Percentiles rank a stretch among this genome's conserved stretches.
These are phyloP conservation scores for Aspergillus niger DNA, from an alignment of 2,329 filamentous ascomycete genomes.

Conservation along the genomic window DNA sequence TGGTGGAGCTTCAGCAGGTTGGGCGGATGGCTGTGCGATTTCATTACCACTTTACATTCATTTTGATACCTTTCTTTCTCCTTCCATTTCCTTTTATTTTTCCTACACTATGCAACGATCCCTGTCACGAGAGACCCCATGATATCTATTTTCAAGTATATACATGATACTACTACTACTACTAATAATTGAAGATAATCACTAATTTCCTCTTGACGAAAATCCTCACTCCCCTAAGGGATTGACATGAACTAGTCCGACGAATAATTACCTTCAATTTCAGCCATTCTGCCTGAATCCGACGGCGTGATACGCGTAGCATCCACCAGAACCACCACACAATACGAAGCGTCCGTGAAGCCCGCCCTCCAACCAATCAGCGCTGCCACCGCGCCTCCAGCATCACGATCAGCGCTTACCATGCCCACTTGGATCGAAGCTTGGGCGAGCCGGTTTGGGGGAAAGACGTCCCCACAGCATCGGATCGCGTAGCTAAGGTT, in stretches of 20 bases:
- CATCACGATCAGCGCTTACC: not conserved
- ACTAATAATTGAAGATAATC: not conserved
- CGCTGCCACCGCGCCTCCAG: not conserved
- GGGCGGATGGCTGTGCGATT: not conserved
- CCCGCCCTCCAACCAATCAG: not conserved
- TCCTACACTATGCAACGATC: not conserved
- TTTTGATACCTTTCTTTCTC: not conserved
- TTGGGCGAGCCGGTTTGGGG: not conserved
- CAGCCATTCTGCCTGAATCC: too few species aligned
- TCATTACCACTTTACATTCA: not conserved
- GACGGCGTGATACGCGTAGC: not conserved
- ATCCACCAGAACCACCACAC: not conserved
- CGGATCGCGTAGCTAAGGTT: not conserved
- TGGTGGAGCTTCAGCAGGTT: not conserved
- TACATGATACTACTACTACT: not conserved
- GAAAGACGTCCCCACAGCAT: not conserved
- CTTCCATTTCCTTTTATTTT: not conserved
- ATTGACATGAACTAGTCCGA: not conserved
- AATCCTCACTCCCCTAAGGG: not conserved
- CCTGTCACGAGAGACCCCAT: constrained; percentile 1
- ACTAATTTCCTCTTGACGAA: not conserved
- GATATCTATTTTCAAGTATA: not conserved
- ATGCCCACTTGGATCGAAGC: not conserved
- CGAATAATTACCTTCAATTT: not conserved
- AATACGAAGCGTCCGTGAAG: not conserved